These are phyloP conservation scores for Tubosaeta sp. DNA, from an alignment of 768 basidiomycete species.

Conservation along the genomic window DNA sequence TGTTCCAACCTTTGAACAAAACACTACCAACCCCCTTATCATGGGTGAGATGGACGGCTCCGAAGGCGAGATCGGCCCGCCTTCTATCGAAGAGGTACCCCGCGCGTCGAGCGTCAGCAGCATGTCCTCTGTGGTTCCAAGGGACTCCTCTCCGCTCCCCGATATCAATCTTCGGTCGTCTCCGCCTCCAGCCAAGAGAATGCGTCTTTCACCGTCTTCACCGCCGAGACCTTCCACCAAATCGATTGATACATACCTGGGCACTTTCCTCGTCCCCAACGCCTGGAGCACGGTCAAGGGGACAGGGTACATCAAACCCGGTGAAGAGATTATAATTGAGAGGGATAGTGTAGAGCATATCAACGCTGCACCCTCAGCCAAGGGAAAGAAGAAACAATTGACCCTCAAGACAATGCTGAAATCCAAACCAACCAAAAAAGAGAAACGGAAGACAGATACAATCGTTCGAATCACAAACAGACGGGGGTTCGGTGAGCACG, in stretches of 20 bases:
- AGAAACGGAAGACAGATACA: conserved; percentile 53
- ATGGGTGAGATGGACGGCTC: conserved; percentile 32
- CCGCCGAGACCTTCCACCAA: conserved; percentile 10
- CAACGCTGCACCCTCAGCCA: conserved; percentile 18
- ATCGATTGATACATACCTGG: conserved; percentile 46
- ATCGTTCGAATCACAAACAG: conserved; percentile 65
- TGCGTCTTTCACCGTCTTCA: conserved; percentile 39
- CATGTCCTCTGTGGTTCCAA: conserved; percentile 30
- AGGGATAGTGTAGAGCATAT: conserved; percentile 45
- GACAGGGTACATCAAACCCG: conserved; percentile 59
- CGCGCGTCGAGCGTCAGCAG: conserved; percentile 41
- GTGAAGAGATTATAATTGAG: conserved; percentile 57
- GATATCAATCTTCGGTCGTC: conserved; percentile 6
- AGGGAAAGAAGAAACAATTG: conserved; percentile 55
- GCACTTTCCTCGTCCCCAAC: conserved; percentile 63
- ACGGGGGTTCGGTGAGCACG: conserved; percentile 57
- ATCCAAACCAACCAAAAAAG: conserved; percentile 41
- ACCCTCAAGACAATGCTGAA: conserved; percentile 66
- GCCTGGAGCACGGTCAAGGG: conserved; percentile 80
- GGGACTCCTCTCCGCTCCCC: conserved; percentile 27
- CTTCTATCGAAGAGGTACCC: conserved; percentile 29
- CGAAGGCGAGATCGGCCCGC: conserved; percentile 34
- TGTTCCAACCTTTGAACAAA: conserved; percentile 10
- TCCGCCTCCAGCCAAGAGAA: conserved; percentile 47
- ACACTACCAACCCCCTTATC: conserved; percentile 23